Conservation (phyloP, 2,329 filamentous ascomycete genomes). For the Cordyceps cateniannulata region DNA sequence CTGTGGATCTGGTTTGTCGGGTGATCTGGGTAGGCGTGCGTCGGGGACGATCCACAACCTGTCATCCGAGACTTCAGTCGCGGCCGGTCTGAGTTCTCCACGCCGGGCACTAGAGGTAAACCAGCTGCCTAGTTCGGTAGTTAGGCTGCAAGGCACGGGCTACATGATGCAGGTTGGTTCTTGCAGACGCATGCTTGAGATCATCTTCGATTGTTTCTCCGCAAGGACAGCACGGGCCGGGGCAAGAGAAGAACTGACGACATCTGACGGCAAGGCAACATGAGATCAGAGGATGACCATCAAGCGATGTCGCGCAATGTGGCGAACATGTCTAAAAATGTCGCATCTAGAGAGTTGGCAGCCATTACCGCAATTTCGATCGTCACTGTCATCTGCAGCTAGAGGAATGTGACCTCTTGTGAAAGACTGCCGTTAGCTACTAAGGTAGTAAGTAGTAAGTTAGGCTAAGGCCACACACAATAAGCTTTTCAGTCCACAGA, state of each 20-base stretch:
- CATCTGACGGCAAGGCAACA: too few species aligned
- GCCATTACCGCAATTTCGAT: conserved; percentile 1
- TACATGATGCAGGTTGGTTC: neutral
- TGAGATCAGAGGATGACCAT: too few species aligned
- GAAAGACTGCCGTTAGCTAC: neutral
- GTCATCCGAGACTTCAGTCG: neutral
- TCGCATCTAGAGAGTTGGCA: neutral
- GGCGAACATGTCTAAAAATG: neutral
- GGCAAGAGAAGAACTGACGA: neutral
- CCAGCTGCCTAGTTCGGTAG: neutral
- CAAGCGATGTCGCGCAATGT: too few species aligned
- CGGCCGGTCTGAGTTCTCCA: neutral
- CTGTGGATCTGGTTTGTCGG: neutral
- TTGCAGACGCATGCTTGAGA: too few species aligned
- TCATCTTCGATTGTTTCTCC: too few species aligned
- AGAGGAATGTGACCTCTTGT: neutral
- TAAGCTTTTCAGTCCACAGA: neutral
- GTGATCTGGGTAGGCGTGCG: conserved; percentile 3
- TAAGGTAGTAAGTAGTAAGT: neutral
- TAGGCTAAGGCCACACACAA: neutral
- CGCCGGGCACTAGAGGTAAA: neutral
- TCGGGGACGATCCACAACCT: neutral
- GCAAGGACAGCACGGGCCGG: neutral
- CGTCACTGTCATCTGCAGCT: conserved; percentile 1
- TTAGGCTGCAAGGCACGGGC: neutral